phyloP scores from a whole-genome alignment of 164 flowering plant genomes.

The Vitis amurensis region DNA sequence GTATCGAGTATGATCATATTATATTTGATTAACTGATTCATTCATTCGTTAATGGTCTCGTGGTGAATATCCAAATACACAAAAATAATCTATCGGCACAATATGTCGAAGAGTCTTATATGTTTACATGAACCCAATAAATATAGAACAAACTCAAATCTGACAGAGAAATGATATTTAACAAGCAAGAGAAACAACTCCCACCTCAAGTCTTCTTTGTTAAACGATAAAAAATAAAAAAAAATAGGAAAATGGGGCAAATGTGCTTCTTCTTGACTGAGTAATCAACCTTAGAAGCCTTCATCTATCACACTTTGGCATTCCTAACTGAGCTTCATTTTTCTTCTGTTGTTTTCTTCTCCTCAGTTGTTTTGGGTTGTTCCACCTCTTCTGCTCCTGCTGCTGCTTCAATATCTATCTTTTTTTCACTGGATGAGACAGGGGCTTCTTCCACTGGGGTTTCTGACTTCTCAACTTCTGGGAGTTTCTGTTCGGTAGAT shows the following conservation, averaged over 20 bases:
- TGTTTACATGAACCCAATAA: too few relatives aligned
- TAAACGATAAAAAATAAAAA: background rate
- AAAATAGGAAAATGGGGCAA: background rate
- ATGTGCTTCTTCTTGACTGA: background rate
- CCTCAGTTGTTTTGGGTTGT: slow-evolving; percentile 1
- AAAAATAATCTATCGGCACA: too few relatives aligned
- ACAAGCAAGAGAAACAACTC: background rate
- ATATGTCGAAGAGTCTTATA: too few relatives aligned
- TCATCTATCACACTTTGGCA: background rate
- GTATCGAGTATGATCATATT: too few relatives aligned
- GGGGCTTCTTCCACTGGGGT: background rate
- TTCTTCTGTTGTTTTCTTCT: background rate
- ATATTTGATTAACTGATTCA: too few relatives aligned
- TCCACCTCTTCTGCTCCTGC: slow-evolving; percentile 5
- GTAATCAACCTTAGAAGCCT: background rate
- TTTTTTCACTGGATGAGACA: background rate
- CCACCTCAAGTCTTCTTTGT: background rate
- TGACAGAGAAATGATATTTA: background rate
- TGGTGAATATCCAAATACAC: too few relatives aligned
- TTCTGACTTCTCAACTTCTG: slow-evolving; percentile 7
- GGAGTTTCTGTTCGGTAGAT: slow-evolving; percentile 1
- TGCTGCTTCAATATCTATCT: background rate
- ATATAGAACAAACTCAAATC: too few relatives aligned
- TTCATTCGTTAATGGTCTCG: too few relatives aligned
- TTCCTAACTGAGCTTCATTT: background rate